Base-by-base conservation (phyloP, 1,284 basidiomycete genomes). In the Coniferiporia weirii region DNA sequence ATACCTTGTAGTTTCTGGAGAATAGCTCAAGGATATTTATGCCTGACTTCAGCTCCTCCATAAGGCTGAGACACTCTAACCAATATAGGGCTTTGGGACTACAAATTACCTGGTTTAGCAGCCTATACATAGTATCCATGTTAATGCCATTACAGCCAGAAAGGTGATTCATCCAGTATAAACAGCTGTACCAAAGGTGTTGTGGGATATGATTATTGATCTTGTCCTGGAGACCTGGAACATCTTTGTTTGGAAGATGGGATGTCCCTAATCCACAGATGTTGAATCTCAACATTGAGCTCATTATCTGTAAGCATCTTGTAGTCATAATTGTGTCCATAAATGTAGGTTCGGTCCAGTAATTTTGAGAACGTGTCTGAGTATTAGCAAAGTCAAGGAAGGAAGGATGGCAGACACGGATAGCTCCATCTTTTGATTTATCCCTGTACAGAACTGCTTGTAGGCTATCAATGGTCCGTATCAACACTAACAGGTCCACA, bases 271-370 rank as follows among this genome's bases (percentile, higher is more conserved):
- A 52, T 8, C 61, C 44, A 51, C 68, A 71, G 6, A 75, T 71
- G 56, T 72, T 73, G 63, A 73, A 75, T 32, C 67, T 60, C 20
- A 79, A 71, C 13, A 68, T 65, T 1, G 57, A 13, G 7, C 68
- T 61, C 66, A 76, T 70, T 19, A 67, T 54, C 5, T 57, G 55
- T 7, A 75, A 59, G 8, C 66, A 69, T 0, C 66, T 59, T 1
- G 57, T 34, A 1, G 69, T 63, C 19, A 46, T 20, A n/a, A 8
- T 15, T n/a, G 8, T 12, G 8, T 46, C 44, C 17, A 46, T 2
- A 4, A 17, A n/a, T 3, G 8, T n/a, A n/a, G 44, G 44, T n/a
- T 46, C 44, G 3, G 44, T 17, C n/a, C 19, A 20, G 19, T 17
- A 46, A 8, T 6, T 9, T n/a, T 46, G 12, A 2, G 44, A 46